Conservation (phyloP, 805 yeast species). For the Huiozyma naganishii region DNA sequence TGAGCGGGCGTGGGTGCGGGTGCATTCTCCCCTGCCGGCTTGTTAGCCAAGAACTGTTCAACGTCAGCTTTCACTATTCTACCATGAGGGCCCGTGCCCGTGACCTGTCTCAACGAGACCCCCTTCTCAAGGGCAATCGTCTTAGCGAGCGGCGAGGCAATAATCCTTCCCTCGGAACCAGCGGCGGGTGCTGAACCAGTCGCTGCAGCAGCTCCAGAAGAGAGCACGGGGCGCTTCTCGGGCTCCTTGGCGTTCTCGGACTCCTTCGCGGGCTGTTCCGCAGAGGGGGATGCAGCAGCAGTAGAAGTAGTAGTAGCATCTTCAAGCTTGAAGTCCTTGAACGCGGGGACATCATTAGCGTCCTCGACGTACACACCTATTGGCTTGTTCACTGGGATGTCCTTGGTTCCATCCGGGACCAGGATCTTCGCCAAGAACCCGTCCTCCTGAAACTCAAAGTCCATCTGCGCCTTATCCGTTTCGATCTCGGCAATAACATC, state of each 20-base stretch:
- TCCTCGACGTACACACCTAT: conserved; percentile 95
- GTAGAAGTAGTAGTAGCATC: conserved; percentile 34
- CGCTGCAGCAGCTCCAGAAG: neutral
- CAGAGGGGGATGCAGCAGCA: conserved; percentile 15
- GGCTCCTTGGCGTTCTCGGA: conserved; percentile 9
- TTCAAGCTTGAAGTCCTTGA: conserved; percentile 76
- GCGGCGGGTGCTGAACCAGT: conserved; percentile 24
- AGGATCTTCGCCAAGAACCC: conserved; percentile 84
- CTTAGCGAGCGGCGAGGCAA: conserved; percentile 95
- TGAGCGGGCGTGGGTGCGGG: conserved; percentile 36
- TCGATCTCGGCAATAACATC: conserved; percentile 94
- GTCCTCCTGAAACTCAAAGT: conserved; percentile 95
- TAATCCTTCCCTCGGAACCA: conserved; percentile 42
- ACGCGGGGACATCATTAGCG: conserved; percentile 73
- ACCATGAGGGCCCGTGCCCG: conserved; percentile 92
- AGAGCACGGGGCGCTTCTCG: neutral
- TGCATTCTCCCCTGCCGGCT: conserved; percentile 21
- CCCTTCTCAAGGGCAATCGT: conserved; percentile 88
- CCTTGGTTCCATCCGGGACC: conserved; percentile 76
- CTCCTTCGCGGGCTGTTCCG: conserved; percentile 35
- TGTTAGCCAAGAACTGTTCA: conserved; percentile 44
- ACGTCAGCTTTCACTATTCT: conserved; percentile 88
- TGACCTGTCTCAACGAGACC: conserved; percentile 68
- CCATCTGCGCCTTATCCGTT: conserved; percentile 97
- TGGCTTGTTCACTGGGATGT: conserved; percentile 88